Evolutionary conservation across 106 monocot genomes (phyloP), one percentile per base, ranked within the genome.

Genomic region (Dendrobium officinale): DNA sequence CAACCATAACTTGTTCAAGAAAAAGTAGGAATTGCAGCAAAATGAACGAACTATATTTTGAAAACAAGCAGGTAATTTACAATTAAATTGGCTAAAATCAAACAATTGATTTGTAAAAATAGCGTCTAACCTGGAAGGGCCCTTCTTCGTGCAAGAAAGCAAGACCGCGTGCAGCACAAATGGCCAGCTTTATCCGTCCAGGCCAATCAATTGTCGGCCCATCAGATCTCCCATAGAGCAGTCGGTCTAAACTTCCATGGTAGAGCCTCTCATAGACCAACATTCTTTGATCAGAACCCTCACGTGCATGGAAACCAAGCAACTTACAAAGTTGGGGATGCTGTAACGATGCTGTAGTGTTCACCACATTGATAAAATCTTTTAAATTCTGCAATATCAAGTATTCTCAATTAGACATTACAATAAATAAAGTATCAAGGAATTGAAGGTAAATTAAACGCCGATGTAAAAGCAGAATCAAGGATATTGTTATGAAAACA

Each of bases 141-240:
- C 95, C 98, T 83, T 99, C 98, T 79, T 99, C 98, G 73, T 95
- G 98, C 86, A 99, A 85, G 83, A 91, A 95, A 42, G 88, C 91
- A 79, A 99, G 93, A 20, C 95, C 98, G 26, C 77, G 80, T 27
- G 95, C 95, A 85, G 98, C 91, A 78, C 81, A 92, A 3, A 99
- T 75, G 10, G 95, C 95, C 37, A 99, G 83, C 78, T 95, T 99
- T 78, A 99, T 86, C 29, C 98, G 82, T 15, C 86, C 85, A 68
- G 78, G 81, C 98, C 98, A 99, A 75, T 95, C 98, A 79, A 99
- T 91, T 31, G 82, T 77, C 67, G 89, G 95, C 11, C 89, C 86
- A 72, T 90, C 92, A 27, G 95, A 88, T 87, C 90, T 89, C 56
- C 94, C 92, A 84, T 86, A 80, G 43, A 99, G 83, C 6, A 95